A percentile compares a stretch with the other conserved stretches of the same genome.
These are phyloP conservation scores for Yarrowia phangngaensis DNA, from an alignment of 805 yeast genomes.

Conservation along the genomic window DNA sequence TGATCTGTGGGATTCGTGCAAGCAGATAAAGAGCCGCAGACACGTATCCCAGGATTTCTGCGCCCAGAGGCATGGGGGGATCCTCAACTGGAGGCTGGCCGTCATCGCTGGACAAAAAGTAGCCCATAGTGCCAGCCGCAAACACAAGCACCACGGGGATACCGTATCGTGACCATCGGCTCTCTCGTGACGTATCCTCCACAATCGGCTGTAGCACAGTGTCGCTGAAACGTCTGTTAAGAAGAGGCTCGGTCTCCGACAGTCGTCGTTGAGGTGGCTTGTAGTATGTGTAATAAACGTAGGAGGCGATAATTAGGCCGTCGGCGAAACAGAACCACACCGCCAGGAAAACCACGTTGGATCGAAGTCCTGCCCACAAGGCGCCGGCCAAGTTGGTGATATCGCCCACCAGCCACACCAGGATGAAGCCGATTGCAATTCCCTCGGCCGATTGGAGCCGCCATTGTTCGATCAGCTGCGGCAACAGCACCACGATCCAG, in stretches of 20 bases:
- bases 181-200: slow-evolving; percentile 40
- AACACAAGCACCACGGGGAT: slow-evolving; percentile 61
- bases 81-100: slow-evolving; percentile 31
- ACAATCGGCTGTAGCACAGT: slow-evolving; percentile 42
- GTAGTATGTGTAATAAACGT: slow-evolving; percentile 48
- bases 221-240: slow-evolving; percentile 38
- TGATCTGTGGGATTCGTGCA: slow-evolving; percentile 81
- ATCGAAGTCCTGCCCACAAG: slow-evolving; percentile 63
- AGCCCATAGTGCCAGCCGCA: slow-evolving; percentile 61
- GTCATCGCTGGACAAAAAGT: slow-evolving; percentile 46
- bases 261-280: slow-evolving; percentile 16
- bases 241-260: slow-evolving; percentile 32
- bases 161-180: slow-evolving; percentile 49
- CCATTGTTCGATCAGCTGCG: slow-evolving; percentile 81
- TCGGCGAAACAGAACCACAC: slow-evolving; percentile 77
- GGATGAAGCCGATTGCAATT: slow-evolving; percentile 61
- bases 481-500: slow-evolving; percentile 72
- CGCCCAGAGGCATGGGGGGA: slow-evolving; percentile 43
- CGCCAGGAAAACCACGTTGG: slow-evolving; percentile 66
- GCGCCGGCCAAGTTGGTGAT: slow-evolving; percentile 64
- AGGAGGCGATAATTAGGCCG: slow-evolving; percentile 52
- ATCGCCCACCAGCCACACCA: slow-evolving; percentile 72
- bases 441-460: slow-evolving; percentile 68
- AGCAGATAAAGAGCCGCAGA: slow-evolving; percentile 67
- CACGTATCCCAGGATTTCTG: slow-evolving; percentile 66